Conservation (phyloP, 1,284 basidiomycete species). For the Coriolopsis trogii region DNA sequence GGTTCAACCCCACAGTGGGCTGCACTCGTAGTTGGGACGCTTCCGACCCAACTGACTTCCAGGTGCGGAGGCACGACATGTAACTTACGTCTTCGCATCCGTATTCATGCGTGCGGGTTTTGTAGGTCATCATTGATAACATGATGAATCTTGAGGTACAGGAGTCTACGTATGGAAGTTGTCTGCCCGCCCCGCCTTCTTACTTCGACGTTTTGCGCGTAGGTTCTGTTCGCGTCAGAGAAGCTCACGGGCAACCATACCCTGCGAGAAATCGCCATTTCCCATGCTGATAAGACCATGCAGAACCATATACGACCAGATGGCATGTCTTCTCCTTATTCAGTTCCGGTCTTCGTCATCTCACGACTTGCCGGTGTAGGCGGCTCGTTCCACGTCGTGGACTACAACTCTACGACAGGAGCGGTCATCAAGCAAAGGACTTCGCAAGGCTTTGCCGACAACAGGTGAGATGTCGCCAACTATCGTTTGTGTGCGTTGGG, state of each 20-base stretch:
- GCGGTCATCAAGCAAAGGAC: constrained; percentile 57
- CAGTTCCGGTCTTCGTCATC: background rate
- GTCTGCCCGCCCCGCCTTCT: too few relatives aligned
- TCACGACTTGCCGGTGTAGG: constrained; percentile 36
- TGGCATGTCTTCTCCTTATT: constrained; percentile 39
- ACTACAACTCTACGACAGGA: constrained; percentile 68
- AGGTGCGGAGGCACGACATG: constrained; percentile 33
- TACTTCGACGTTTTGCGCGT: too few relatives aligned
- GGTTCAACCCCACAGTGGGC: constrained; percentile 46
- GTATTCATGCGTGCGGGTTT: background rate
- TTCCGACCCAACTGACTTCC: constrained; percentile 56
- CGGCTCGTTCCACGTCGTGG: constrained; percentile 67
- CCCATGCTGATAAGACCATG: constrained; percentile 69
- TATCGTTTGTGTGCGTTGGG: background rate
- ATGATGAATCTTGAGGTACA: constrained; percentile 73
- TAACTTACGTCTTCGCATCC: background rate
- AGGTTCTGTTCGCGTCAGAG: constrained; percentile 58
- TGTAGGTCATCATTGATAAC: constrained; percentile 72
- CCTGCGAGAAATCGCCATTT: constrained; percentile 58
- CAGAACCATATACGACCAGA: constrained; percentile 65
- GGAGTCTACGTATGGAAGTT: background rate
- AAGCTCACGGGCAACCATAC: constrained; percentile 61
- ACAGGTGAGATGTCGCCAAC: constrained; percentile 36
- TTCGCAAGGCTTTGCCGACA: constrained; percentile 63
- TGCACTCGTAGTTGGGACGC: constrained; percentile 60